Conservation (phyloP, 1,284 basidiomycete genomes). For the Trametes polyzona region DNA sequence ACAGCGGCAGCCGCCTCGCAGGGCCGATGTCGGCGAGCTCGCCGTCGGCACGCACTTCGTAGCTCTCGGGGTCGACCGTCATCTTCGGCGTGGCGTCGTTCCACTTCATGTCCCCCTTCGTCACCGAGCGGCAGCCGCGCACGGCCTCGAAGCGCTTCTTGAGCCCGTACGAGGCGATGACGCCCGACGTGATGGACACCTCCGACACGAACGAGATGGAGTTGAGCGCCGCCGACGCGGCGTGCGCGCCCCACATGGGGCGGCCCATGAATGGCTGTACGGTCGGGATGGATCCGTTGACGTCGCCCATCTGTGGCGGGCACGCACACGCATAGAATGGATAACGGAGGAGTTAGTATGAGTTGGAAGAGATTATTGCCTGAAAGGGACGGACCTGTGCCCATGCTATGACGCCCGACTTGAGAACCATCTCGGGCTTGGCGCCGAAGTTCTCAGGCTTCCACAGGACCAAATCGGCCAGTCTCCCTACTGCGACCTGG, state of each 20-base stretch:
- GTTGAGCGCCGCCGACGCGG: slow-evolving; percentile 77
- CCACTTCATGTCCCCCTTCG: slow-evolving; percentile 93
- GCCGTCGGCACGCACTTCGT: slow-evolving; percentile 86
- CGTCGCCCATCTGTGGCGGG: slow-evolving; percentile 85
- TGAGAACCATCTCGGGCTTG: slow-evolving; percentile 91
- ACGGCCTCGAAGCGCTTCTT: slow-evolving; percentile 81
- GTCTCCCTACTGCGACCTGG: slow-evolving; percentile 78
- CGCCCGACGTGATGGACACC: slow-evolving; percentile 67
- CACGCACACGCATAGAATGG: background rate
- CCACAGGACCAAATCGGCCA: slow-evolving; percentile 97
- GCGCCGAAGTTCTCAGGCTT: slow-evolving; percentile 91
- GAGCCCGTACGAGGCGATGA: slow-evolving; percentile 72
- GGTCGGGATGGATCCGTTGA: slow-evolving; percentile 92
- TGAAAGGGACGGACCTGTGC: slow-evolving; percentile 62
- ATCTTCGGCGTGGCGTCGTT: slow-evolving; percentile 85
- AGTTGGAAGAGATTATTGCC: background rate
- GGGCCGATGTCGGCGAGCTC: slow-evolving; percentile 77
- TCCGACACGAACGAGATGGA: slow-evolving; percentile 88
- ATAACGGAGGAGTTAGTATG: slow-evolving; percentile 5
- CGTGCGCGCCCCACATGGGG: slow-evolving; percentile 88
- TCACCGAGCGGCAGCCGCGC: slow-evolving; percentile 73
- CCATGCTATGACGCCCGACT: slow-evolving; percentile 93
- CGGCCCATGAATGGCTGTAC: slow-evolving; percentile 87
- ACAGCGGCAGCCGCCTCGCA: slow-evolving; percentile 73
- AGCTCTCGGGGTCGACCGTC: slow-evolving; percentile 91